These are phyloP conservation scores for Beauveria scarabaeidicola DNA, from an alignment of 2,329 filamentous ascomycete genomes.

Conservation along the genomic window DNA sequence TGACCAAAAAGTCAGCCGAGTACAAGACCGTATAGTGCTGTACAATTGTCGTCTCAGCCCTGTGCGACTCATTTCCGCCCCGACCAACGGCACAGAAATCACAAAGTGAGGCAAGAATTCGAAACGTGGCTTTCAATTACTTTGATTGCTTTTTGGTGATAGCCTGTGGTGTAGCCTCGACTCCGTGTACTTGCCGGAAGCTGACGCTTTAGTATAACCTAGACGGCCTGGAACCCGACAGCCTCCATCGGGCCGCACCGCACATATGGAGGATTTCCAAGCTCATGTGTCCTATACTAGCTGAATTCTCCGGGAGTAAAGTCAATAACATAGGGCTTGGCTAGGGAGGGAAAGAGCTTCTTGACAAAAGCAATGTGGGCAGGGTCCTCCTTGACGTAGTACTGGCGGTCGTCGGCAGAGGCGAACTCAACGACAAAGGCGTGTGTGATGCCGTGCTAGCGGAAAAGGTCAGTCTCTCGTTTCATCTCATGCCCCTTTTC, in stretches of 20 bases:
- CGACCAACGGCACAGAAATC: neutral
- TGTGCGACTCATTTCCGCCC: neutral
- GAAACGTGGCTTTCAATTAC: neutral
- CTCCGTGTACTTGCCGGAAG: neutral
- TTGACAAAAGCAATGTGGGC: conserved; percentile 51
- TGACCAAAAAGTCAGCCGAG: neutral
- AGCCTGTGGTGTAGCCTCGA: neutral
- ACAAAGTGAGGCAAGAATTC: neutral
- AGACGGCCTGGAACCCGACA: neutral
- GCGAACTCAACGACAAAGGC: conserved; percentile 62
- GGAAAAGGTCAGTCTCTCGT: neutral
- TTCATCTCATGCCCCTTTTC: neutral
- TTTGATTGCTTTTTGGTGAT: conserved; percentile 1
- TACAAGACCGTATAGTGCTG: neutral
- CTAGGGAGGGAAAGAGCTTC: conserved; percentile 35
- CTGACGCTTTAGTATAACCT: neutral
- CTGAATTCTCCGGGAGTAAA: conserved; percentile 41
- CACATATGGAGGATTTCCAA: neutral
- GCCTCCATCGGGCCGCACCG: neutral
- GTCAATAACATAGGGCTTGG: conserved; percentile 49
- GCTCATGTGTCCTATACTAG: conserved; percentile 17
- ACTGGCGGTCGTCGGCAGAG: conserved; percentile 53
- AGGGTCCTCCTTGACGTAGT: conserved; percentile 58
- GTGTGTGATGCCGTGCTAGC: conserved; percentile 54
- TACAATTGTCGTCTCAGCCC: neutral